These are phyloP conservation scores for Piper betle DNA, from an alignment of 164 flowering plant genomes.

Conservation along the genomic window DNA sequence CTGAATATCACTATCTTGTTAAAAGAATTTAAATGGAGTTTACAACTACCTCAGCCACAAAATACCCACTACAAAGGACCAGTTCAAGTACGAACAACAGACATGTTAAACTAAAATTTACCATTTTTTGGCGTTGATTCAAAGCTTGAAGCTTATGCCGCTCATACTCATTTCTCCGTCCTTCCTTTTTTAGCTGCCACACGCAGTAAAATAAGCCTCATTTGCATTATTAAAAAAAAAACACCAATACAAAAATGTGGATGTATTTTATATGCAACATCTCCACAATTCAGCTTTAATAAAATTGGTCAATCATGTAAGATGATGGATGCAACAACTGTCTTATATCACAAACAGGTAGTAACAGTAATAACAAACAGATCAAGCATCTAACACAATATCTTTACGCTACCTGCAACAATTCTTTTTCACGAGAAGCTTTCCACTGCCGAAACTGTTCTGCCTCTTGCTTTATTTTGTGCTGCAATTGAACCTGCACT, in stretches of 20 bases:
- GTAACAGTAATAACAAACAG: background rate
- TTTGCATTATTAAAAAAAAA: too few relatives aligned
- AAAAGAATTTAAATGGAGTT: too few relatives aligned
- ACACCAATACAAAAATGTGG: too few relatives aligned
- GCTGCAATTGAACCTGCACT: conserved; percentile 87
- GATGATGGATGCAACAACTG: background rate
- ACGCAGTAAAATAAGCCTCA: background rate
- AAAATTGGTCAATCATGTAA: background rate
- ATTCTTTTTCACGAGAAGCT: conserved; percentile 93
- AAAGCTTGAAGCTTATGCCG: conserved; percentile 89
- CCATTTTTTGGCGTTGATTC: conserved; percentile 97
- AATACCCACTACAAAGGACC: background rate
- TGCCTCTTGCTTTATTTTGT: conserved; percentile 93
- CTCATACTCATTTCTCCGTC: conserved; percentile 92
- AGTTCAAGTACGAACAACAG: background rate
- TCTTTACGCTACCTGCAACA: conserved; percentile 53
- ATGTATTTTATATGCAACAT: too few relatives aligned
- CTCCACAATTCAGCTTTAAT: background rate
- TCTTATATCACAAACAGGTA: background rate
- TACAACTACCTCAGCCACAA: too few relatives aligned
- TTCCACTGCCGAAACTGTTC: conserved; percentile 99
- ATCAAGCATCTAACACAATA: background rate
- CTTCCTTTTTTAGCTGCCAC: conserved; percentile 80
- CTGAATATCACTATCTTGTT: too few relatives aligned
- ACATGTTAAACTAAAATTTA: conserved; percentile 15